Evolutionary conservation across 169 alveolate genomes (phyloP).

Genomic region (Amoebophrya sp.): DNA sequence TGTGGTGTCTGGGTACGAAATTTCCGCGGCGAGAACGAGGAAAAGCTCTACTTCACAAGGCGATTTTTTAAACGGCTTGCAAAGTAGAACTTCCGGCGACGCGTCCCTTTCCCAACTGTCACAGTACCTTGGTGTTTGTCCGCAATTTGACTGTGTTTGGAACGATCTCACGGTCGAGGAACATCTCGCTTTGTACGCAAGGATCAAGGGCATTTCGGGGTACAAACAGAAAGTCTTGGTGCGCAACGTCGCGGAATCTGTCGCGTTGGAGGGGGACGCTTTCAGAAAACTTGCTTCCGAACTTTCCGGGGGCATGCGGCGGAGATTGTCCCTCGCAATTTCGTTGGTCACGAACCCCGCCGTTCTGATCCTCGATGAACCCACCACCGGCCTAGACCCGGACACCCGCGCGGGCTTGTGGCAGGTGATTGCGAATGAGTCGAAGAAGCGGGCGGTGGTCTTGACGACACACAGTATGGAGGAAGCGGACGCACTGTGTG

Average conservation of each 20-base stretch:
- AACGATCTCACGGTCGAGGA: background rate
- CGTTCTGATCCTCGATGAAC: constrained; percentile 61
- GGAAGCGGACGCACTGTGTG: constrained; percentile 71
- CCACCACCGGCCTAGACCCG: constrained; percentile 82
- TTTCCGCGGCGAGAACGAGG: no score
- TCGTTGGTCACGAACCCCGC: background rate
- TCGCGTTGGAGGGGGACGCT: background rate
- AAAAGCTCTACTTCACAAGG: no score
- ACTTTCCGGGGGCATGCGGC: background rate
- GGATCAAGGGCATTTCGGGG: background rate
- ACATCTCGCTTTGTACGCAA: background rate
- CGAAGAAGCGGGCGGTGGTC: constrained; percentile 51
- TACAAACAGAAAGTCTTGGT: background rate
- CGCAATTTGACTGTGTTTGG: constrained; percentile 23
- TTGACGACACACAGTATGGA: constrained; percentile 76
- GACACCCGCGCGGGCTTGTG: constrained; percentile 66
- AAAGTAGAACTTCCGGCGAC: no score
- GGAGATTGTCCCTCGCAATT: background rate
- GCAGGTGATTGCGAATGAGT: constrained; percentile 43
- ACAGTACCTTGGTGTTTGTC: background rate
- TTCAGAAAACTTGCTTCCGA: background rate
- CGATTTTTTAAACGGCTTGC: no score
- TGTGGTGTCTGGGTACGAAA: background rate
- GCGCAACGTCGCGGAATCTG: background rate
- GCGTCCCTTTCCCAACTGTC: background rate